Conservation (phyloP, 2,329 filamentous ascomycete genomes). For the Orbilia brochopaga region DNA sequence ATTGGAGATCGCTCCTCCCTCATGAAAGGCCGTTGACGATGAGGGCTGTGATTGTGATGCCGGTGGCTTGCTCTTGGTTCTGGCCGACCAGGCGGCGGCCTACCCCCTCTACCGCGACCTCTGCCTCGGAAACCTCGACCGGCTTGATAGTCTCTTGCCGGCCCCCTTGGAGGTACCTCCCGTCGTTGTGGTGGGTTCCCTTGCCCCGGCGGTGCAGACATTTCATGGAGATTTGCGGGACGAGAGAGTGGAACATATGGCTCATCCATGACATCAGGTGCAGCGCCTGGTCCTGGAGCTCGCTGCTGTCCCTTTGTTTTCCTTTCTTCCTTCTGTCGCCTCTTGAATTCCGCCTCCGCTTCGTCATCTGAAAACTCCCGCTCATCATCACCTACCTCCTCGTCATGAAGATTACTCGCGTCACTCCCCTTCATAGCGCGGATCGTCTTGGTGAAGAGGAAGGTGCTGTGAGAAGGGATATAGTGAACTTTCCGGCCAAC, state of each 20-base stretch:
- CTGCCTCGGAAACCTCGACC: constrained; percentile 58
- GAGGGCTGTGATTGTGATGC: constrained; percentile 11
- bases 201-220: constrained; percentile 55
- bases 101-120: constrained; percentile 45
- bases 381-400: constrained; percentile 84
- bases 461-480: constrained; percentile 76
- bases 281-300: constrained; percentile 59
- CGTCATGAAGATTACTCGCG: constrained; percentile 92
- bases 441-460: constrained; percentile 84
- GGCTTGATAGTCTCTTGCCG: constrained; percentile 58
- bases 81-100: constrained; percentile 13
- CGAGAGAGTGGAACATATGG: constrained; percentile 74
- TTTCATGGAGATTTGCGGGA: constrained; percentile 68
- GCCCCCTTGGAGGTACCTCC: constrained; percentile 61
- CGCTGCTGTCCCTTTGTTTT: constrained; percentile 58
- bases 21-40: constrained; percentile 13
- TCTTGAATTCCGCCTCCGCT: constrained; percentile 82
- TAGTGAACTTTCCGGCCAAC: constrained; percentile 78
- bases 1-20: constrained; percentile 24
- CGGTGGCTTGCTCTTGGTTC: constrained; percentile 15
- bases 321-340: constrained; percentile 69
- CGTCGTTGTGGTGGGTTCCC: constrained; percentile 59
- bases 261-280: constrained; percentile 71
- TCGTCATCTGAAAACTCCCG: constrained; percentile 97
- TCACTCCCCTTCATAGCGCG: constrained; percentile 84